These are phyloP conservation scores for Cucumis melo DNA, from an alignment of 306 rosid species.

Conservation along the genomic window DNA sequence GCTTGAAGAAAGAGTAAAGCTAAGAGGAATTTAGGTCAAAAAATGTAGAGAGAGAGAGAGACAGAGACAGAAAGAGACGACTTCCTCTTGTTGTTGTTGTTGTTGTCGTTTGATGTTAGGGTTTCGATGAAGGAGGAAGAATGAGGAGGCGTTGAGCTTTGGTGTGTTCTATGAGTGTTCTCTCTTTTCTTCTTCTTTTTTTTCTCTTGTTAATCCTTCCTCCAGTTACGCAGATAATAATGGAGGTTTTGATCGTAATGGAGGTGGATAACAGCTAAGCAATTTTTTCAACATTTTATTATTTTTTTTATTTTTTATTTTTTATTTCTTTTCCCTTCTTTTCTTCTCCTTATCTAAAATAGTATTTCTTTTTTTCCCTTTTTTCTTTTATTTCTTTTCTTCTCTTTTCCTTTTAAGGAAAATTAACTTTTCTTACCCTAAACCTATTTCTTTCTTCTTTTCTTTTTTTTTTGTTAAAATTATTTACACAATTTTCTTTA, in stretches of 20 bases:
- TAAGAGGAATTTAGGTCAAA: neutral
- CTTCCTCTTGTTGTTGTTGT: neutral
- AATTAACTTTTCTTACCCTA: too few species aligned
- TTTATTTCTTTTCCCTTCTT: neutral
- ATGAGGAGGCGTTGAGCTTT: neutral
- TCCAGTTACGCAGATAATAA: slow-evolving; percentile 7
- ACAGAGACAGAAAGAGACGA: neutral
- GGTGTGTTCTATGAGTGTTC: neutral
- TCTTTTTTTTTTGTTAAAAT: too few species aligned
- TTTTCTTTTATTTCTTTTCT: neutral
- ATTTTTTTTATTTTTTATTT: neutral
- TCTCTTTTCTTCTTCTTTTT: neutral
- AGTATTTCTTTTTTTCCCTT: neutral
- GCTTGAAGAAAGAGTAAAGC: neutral
- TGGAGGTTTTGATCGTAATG: slow-evolving; percentile 7
- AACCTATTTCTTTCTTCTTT: too few species aligned
- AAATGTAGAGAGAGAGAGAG: neutral
- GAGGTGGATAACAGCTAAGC: slow-evolving; percentile 9
- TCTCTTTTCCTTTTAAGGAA: neutral
- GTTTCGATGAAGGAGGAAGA: neutral
- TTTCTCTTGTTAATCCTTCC: neutral
- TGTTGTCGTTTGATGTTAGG: neutral
- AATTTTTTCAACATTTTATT: neutral
- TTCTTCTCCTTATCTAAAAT: slow-evolving; percentile 1
- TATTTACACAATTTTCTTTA: too few species aligned